A percentile compares a stretch with the other conserved stretches of the same genome.
phyloP scores from a whole-genome alignment of 352 stramenopile genomes.

The Pelagophyceae sp. region DNA sequence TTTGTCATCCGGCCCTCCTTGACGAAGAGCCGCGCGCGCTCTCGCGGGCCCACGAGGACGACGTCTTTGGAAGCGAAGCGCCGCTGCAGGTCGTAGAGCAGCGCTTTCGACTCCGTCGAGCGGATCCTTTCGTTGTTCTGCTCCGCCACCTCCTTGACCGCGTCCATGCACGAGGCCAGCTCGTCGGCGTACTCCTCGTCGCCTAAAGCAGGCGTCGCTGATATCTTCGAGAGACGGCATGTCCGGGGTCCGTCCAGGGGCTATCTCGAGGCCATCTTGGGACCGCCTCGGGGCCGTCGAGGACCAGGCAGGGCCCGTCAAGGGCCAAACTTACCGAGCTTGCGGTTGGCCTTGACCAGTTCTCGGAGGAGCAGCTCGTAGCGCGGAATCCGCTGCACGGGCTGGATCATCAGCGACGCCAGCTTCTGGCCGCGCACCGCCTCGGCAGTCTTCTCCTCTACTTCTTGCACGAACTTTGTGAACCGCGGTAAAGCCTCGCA shows the following conservation, averaged over 20 bases:
- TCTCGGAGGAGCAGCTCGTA: conserved; percentile 11
- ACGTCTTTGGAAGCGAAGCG: neutral
- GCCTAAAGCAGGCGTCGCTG: too few species aligned
- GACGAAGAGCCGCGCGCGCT: neutral
- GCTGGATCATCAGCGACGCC: neutral
- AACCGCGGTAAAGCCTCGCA: neutral
- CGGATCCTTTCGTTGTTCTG: conserved; percentile 9
- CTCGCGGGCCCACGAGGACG: neutral
- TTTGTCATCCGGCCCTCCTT: neutral
- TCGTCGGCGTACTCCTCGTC: neutral
- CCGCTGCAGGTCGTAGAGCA: neutral
- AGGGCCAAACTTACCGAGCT: too few species aligned
- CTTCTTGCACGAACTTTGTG: neutral
- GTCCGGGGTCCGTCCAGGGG: too few species aligned
- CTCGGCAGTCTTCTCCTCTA: neutral
- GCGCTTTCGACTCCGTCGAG: neutral
- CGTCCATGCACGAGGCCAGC: neutral
- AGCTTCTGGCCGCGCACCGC: neutral
- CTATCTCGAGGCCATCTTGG: too few species aligned
- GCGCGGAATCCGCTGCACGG: conserved; percentile 6
- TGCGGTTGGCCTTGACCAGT: neutral
- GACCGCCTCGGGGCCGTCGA: too few species aligned
- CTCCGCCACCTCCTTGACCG: neutral
- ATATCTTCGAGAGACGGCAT: too few species aligned
- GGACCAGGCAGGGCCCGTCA: too few species aligned